Percentiles rank a stretch among this genome's conserved stretches.
phyloP scores from a whole-genome alignment of 306 rosid genomes.

The Vicia sativa region DNA sequence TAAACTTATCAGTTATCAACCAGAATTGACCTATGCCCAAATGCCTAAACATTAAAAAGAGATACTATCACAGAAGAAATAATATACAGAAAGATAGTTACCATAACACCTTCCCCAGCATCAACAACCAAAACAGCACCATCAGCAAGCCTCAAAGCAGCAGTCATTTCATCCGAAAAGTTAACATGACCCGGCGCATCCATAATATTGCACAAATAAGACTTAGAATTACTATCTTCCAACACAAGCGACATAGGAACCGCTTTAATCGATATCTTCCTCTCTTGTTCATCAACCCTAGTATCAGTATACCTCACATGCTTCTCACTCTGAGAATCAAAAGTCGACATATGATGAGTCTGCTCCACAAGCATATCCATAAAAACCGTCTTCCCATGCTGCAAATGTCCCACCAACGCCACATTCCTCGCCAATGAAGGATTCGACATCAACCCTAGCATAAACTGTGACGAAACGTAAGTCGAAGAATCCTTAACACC shows the following conservation, averaged over 20 bases:
- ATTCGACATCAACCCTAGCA: constrained; percentile 92
- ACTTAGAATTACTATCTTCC: constrained; percentile 85
- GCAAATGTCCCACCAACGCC: constrained; percentile 89
- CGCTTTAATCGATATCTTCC: constrained; percentile 87
- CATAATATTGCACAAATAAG: constrained; percentile 86
- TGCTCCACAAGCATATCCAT: constrained; percentile 99
- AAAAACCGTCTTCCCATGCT: constrained; percentile 95
- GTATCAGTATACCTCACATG: constrained; percentile 90
- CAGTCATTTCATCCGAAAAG: constrained; percentile 98
- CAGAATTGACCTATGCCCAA: neutral
- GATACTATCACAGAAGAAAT: neutral
- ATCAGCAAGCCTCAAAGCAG: constrained; percentile 91
- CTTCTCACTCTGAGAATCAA: constrained; percentile 77
- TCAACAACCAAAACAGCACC: constrained; percentile 93
- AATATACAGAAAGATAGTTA: constrained; percentile 22
- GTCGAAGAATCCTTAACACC: constrained; percentile 97
- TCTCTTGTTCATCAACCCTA: constrained; percentile 90
- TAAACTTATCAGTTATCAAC: neutral
- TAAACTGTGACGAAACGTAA: constrained; percentile 77
- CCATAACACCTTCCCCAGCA: constrained; percentile 99
- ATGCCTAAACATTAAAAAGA: neutral
- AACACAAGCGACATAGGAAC: constrained; percentile 96
- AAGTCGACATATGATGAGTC: constrained; percentile 94
- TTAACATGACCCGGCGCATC: constrained; percentile 96
- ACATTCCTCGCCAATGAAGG: constrained; percentile 80